These are phyloP conservation scores for Acanthamoeba lenticulata DNA, from an alignment of 208 protist genomes.

Conservation along the genomic window DNA sequence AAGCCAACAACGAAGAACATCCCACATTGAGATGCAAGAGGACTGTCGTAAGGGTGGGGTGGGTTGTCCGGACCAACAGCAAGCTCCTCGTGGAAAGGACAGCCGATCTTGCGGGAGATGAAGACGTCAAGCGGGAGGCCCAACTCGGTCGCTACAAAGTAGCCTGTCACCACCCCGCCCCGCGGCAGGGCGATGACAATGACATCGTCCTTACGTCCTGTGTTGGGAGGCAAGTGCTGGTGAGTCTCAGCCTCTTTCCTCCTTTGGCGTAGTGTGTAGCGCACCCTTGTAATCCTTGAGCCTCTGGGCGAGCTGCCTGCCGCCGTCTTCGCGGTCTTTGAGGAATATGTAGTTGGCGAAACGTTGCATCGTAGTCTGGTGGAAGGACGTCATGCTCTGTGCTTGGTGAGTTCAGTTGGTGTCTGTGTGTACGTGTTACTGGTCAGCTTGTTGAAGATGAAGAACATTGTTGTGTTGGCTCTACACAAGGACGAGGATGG, in stretches of 20 bases:
- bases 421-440: too few relatives aligned
- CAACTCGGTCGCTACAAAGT: background rate
- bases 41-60: too few relatives aligned
- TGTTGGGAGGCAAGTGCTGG: too few relatives aligned
- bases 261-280: too few relatives aligned
- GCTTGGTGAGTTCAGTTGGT: too few relatives aligned
- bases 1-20: too few relatives aligned
- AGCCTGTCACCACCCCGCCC: background rate
- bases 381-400: background rate
- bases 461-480: background rate
- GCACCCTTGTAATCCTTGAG: background rate
- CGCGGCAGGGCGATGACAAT: background rate
- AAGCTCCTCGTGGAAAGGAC: slow-evolving; percentile 4
- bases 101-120: background rate
- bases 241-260: too few relatives aligned
- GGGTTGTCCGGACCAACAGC: too few relatives aligned
- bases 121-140: background rate
- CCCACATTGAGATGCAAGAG: background rate
- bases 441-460: background rate
- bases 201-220: background rate
- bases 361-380: background rate
- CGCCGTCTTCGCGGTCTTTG: background rate
- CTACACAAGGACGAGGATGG: too few relatives aligned
- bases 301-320: background rate
- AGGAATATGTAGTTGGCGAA: background rate